Conservation (phyloP, 192 early-diverging fungal genomes). For the Backusella australiensis region DNA sequence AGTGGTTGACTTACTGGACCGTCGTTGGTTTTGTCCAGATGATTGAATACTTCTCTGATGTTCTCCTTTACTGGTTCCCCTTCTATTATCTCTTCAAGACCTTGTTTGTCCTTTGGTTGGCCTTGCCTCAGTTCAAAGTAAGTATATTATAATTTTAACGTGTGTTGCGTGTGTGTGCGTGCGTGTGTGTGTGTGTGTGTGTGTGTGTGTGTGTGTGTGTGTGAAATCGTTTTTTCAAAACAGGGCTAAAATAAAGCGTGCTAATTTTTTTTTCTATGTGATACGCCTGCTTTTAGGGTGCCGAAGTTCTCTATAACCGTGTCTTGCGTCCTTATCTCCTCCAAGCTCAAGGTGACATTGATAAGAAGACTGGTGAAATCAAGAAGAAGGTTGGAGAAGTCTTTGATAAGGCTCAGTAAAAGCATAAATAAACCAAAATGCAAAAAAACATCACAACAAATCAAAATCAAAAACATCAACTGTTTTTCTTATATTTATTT, state of each 20-base stretch:
- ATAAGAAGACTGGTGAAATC: constrained; percentile 30
- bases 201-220: not conserved
- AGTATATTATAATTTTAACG: constrained; percentile 9
- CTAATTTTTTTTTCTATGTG: constrained; percentile 5
- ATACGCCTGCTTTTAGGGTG: constrained; percentile 55
- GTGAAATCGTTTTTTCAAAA: not conserved
- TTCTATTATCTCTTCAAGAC: constrained; percentile 96
- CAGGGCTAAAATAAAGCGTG: not conserved
- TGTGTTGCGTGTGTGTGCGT: too few relatives aligned
- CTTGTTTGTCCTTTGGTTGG: constrained; percentile 83
- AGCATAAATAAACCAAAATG: not conserved
- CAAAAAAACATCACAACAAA: constrained; percentile 6
- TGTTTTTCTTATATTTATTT: not conserved
- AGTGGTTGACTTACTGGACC: constrained; percentile 93
- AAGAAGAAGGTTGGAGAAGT: constrained; percentile 40
- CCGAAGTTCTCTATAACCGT: constrained; percentile 73
- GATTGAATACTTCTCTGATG: constrained; percentile 88
- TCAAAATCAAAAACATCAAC: not conserved
- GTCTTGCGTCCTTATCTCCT: constrained; percentile 77
- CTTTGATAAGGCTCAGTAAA: constrained; percentile 3
- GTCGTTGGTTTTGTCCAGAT: constrained; percentile 89
- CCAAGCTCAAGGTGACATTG: constrained; percentile 44
- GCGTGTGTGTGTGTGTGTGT: too few relatives aligned
- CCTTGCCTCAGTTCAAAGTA: constrained; percentile 68
- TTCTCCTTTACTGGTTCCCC: constrained; percentile 90